Base-by-base conservation (phyloP, 192 early-diverging fungal species). In the Podila horticola region DNA sequence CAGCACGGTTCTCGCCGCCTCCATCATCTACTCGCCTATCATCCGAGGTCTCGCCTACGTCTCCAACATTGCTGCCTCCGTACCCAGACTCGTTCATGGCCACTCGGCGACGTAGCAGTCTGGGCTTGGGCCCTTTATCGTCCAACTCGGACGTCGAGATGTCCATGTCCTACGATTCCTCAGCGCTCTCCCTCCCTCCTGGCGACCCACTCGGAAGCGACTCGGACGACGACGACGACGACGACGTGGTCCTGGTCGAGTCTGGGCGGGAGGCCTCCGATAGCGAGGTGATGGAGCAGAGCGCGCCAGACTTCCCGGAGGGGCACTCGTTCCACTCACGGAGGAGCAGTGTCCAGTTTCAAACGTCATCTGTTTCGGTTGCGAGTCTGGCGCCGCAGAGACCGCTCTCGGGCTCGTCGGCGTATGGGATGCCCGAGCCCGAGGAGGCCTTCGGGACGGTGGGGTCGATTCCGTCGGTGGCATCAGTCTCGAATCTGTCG, bases 241-340 rank as follows among this genome's bases (percentile, higher is more conserved):
- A 64, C 52, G 69, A 79, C 48, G 77, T 72, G 2, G 71, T 38
- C 24, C 28, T 73, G 45, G 65, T 73, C 29, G 77, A 81, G 19
- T 71, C 68, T 45, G 77, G 77, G 6, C 38, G 77, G 0, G 77
- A 81, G 26, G 77, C 77, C 5, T 67, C 77, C 0, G 63, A 51
- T 7, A 65, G 71, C 41, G 77, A 81, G 20, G 71, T 81, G 62
- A 81, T 81, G 77, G 77, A 81, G 31, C 71, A 73, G 22, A 81
- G 77, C 41, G 77, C 67, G 0, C 66, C 62, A 1, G 77, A 81
- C 26, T 81, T 81, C 36, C 45, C 55, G 34, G 77, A 81, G 12
- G 77, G 71, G 33, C 62, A 64, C 19, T 52, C 77, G 19, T 65
- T 81, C n/a, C 77, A 81, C 48, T 81, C 77, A 1, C 28, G 77